Evolutionary conservation across 2,329 filamentous ascomycete genomes (phyloP).

Genomic region (Aureobasidium melanogenum): DNA sequence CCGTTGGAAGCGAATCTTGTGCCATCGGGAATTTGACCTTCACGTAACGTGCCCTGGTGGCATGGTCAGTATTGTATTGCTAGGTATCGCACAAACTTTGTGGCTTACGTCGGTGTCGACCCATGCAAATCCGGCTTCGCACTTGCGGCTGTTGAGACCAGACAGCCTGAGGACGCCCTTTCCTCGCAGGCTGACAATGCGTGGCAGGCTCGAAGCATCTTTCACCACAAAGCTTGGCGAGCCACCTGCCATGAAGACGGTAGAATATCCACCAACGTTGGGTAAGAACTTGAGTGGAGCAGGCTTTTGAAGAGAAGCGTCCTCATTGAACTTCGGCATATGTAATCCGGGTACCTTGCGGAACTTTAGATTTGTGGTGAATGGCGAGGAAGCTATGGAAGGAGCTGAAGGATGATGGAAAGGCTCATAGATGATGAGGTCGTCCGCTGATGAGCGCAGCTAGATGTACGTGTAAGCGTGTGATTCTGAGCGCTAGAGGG

Average conservation of each 20-base stretch:
- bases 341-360: constrained; percentile 63
- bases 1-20: constrained; percentile 66
- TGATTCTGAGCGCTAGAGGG: not conserved
- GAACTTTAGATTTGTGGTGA: constrained; percentile 59
- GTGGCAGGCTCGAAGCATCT: constrained; percentile 64
- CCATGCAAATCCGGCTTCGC: constrained; percentile 76
- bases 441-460: constrained; percentile 71
- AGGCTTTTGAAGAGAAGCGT: constrained; percentile 40
- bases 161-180: constrained; percentile 62
- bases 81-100: not conserved
- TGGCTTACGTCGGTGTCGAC: constrained; percentile 50
- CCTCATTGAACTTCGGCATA: constrained; percentile 49
- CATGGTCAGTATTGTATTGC: constrained; percentile 19
- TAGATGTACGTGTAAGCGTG: constrained; percentile 29
- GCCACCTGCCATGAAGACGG: constrained; percentile 72
- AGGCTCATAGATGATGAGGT: constrained; percentile 81
- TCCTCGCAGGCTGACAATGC: constrained; percentile 56
- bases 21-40: constrained; percentile 60
- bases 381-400: constrained; percentile 30
- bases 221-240: constrained; percentile 78
- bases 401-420: constrained; percentile 43
- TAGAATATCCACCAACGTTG: constrained; percentile 67
- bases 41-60: constrained; percentile 55
- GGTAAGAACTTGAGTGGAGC: constrained; percentile 48
- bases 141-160: constrained; percentile 66